Evolutionary conservation across 306 rosid species (phyloP), one percentile per base, ranked within the genome.

Genomic region (Vachellia pachyceras): DNA sequence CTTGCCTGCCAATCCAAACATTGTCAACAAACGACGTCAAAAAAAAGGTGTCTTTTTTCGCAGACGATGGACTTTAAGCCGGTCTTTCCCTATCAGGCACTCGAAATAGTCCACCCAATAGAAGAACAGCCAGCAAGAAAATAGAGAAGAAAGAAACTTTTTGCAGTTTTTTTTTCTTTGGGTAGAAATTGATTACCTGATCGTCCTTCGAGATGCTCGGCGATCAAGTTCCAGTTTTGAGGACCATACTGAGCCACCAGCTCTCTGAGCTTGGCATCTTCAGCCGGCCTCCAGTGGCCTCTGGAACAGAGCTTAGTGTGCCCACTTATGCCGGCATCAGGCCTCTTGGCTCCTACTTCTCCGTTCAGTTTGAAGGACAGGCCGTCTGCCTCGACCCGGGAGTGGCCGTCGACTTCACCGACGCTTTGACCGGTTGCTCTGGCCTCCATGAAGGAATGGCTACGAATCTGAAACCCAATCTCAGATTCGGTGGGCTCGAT

Each of bases 251-350:
- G 93, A 50, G 90, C 82, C 50, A 95, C 99, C 76, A 93, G 99
- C 36, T 91, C 93, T 81, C 86, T 95, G 29, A 95, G 99, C 76
- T 87, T 86, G 20, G 90, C 84, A 79, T 95, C 99, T 78, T 95
- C 99, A 15, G 87, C 90, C n/a, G 99, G 97, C 52, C 97, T 91
- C 99, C 99, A 95, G 77, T 95, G 99, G 36, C 99, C 99, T 88
- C 99, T 91, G 40, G 91, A 89, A 80, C 97, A 95, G 41, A 91
- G 90, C 78, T 87, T 92, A 3, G 75, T 64, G 69, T 78, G 80
- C 1, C 92, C 86, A 67, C 3, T 82, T 80, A 75, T 87, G n/a
- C 80, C 80, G 9, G 79, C 14, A 37, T 46, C 57, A 69, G 76
- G 65, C 57, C 42, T 72, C 57, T 83, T 78, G 44, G 41, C 29